Evolutionary conservation across 148 eudicot genomes (phyloP).

Genomic region (Vaccinium vitisidaea): DNA sequence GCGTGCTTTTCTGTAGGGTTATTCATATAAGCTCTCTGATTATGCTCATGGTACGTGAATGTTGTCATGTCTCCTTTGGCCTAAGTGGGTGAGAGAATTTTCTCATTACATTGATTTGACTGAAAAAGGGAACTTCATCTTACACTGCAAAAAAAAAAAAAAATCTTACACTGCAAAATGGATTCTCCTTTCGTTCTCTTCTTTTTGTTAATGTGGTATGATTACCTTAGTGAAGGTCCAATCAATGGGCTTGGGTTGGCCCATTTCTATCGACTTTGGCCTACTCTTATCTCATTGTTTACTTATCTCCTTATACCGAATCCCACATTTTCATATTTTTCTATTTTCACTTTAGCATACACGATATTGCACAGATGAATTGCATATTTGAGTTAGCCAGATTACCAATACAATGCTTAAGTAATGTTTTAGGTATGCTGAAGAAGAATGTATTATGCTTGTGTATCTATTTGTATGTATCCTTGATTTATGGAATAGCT

Average conservation of each 20-base stretch:
- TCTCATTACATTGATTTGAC: background rate
- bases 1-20: background rate
- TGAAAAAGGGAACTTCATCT: background rate
- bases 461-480: background rate
- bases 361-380: background rate
- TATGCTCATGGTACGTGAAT: background rate
- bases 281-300: background rate
- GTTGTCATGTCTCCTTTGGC: background rate
- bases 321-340: background rate
- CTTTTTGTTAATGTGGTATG: background rate
- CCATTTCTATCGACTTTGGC: background rate
- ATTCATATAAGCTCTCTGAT: background rate
- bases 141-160: background rate
- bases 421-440: constrained; percentile 6
- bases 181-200: background rate
- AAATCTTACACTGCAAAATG: background rate
- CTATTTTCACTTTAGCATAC: background rate
- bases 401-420: background rate
- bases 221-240: background rate
- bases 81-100: too few relatives aligned
- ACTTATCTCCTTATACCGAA: background rate
- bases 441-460: background rate
- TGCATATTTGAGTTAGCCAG: background rate
- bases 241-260: background rate
- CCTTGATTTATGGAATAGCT: background rate